Base-by-base conservation (phyloP, 495 filamentous ascomycete species). In the Xylaria flabelliformis region DNA sequence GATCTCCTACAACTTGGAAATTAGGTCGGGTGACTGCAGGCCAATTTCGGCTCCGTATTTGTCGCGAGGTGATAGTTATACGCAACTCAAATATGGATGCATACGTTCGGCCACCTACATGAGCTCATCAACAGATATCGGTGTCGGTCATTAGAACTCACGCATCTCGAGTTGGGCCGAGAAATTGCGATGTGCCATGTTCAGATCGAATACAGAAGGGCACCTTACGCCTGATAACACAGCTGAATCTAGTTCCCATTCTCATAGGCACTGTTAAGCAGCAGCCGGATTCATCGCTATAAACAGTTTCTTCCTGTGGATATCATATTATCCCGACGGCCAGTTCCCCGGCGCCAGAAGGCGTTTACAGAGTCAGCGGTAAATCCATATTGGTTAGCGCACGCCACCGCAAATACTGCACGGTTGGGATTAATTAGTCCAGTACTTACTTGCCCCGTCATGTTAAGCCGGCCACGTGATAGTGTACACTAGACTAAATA, bases 131-230 rank as follows among this genome's bases (percentile, higher is more conserved):
- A 44, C 21, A 64, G 39, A 34, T 15, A 21, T 64, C n/a, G 61
- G 61, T 44, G 17, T 44, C 36, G n/a, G n/a, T 32, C 13, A 26
- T 44, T 15, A 29, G 13, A 3, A 44, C 1, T 4, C 61, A 24
- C 12, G 6, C 8, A 19, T 42, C 9, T 74, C 29, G 63, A 72
- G 59, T 59, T 66, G 17, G 48, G 26, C 21, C 59, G 58, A 55
- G 69, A 74, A 44, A 74, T 74, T 63, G 48, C 9, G 69, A 67
- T 67, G 65, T 67, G 12, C 36, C n/a, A 17, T 56, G 21, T 56
- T 32, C 8, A 13, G 15, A 29, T 39, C 32, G 10, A 39, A 66
- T 39, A 21, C 19, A 32, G 17, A 24, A 21, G 41, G 46, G 46
- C 29, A 50, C 21, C 24, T 7, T 15, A 12, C 32, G 61, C 21